Conservation (phyloP, 2,329 filamentous ascomycete genomes). For the Epichloe uncinata region DNA sequence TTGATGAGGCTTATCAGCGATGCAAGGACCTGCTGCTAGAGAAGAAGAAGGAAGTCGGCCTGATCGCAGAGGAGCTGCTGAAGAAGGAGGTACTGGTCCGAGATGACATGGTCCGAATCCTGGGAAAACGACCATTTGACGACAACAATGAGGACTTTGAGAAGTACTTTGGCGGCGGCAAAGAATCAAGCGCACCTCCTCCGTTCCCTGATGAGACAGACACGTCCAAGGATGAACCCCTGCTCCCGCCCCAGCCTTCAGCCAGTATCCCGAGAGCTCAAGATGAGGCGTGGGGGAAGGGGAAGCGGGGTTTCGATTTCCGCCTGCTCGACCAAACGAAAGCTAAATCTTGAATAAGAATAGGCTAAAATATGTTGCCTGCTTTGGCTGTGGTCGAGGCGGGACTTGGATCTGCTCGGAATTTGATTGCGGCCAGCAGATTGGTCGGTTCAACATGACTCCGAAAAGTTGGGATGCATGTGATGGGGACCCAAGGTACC, state of each 20-base stretch:
- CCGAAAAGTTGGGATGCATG: background rate
- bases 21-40: constrained; percentile 71
- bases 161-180: constrained; percentile 73
- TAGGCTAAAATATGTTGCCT: no score
- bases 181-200: constrained; percentile 43
- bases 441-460: background rate
- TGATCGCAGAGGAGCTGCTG: constrained; percentile 87
- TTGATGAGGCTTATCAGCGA: constrained; percentile 84
- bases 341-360: background rate
- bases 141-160: constrained; percentile 81
- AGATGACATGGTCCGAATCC: constrained; percentile 81
- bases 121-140: constrained; percentile 73
- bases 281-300: constrained; percentile 5
- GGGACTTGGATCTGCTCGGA: background rate
- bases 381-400: background rate
- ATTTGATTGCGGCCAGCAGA: constrained; percentile 2
- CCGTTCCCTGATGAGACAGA: constrained; percentile 36
- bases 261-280: constrained; percentile 9
- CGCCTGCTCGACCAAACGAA: background rate
- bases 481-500: background rate
- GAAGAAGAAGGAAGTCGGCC: constrained; percentile 78
- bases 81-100: constrained; percentile 81
- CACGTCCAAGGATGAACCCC: constrained; percentile 20
- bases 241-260: constrained; percentile 26
- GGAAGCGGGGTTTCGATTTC: background rate